phyloP scores from a whole-genome alignment of 768 basidiomycete genomes.

The Lyophyllum atratum region DNA sequence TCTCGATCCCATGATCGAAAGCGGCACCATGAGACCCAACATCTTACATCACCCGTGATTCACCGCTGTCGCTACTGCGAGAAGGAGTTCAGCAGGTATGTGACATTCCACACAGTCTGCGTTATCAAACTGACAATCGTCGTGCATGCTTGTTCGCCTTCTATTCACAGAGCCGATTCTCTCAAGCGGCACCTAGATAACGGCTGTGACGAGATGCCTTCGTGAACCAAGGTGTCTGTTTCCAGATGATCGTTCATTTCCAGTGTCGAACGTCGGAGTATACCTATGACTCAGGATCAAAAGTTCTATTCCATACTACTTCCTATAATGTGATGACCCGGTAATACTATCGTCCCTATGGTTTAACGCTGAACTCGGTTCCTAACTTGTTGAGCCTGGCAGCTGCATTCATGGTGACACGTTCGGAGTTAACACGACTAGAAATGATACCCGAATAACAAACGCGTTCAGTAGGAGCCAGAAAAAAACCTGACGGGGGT shows the following conservation, averaged over 20 bases:
- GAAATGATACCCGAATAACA: conserved; percentile 31
- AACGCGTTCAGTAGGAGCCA: conserved; percentile 21
- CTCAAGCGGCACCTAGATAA: conserved; percentile 83
- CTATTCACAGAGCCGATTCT: conserved; percentile 38
- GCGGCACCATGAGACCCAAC: conserved; percentile 79
- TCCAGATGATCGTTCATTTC: conserved; percentile 7
- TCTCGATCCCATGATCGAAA: conserved; percentile 82
- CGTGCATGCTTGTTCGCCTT: conserved; percentile 6
- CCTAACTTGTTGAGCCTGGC: neutral
- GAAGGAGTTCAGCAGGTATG: conserved; percentile 75
- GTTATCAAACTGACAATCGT: conserved; percentile 11
- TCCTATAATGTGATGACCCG: conserved; percentile 13
- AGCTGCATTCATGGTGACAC: conserved; percentile 13
- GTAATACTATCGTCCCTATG: conserved; percentile 4
- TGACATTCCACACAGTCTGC: neutral
- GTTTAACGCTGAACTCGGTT: conserved; percentile 2
- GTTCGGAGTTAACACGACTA: conserved; percentile 10
- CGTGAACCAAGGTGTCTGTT: conserved; percentile 3
- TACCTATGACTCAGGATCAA: conserved; percentile 16
- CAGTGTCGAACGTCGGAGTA: conserved; percentile 8
- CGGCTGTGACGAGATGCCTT: conserved; percentile 41
- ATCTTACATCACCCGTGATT: conserved; percentile 60
- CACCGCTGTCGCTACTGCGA: conserved; percentile 74
- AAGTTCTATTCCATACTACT: conserved; percentile 16
- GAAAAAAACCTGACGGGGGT: neutral